A percentile compares a stretch with the other conserved stretches of the same genome.
phyloP scores from a whole-genome alignment of 768 basidiomycete genomes.

The Hydnomerulius pinastri region DNA sequence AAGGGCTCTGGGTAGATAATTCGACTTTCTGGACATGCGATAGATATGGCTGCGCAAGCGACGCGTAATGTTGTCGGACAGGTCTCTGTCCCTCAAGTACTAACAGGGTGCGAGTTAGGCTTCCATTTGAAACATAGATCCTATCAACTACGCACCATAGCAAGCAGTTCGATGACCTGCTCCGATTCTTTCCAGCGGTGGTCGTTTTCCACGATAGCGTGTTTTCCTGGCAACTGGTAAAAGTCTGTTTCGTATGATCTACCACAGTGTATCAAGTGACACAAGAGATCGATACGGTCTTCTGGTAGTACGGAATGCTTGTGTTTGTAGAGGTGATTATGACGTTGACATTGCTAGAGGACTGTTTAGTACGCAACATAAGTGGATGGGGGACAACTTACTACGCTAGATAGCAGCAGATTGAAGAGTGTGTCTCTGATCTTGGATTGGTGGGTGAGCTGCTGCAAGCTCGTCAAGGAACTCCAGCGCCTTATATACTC shows the following conservation, averaged over 20 bases:
- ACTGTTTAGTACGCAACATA: neutral
- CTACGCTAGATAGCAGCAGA: constrained; percentile 10
- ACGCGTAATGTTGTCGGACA: neutral
- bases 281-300: constrained; percentile 18
- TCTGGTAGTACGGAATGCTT: constrained; percentile 1
- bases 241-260: constrained; percentile 13
- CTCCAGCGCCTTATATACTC: constrained; percentile 12
- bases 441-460: constrained; percentile 14
- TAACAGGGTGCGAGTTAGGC: constrained; percentile 1
- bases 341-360: constrained; percentile 10
- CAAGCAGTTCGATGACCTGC: constrained; percentile 24
- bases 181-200: constrained; percentile 11
- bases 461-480: constrained; percentile 15
- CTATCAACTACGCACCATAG: constrained; percentile 19
- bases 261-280: constrained; percentile 21
- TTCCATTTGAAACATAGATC: no score
- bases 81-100: constrained; percentile 10
- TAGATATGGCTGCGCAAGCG: constrained; percentile 24
- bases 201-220: neutral
- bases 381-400: constrained; percentile 1
- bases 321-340: constrained; percentile 2
- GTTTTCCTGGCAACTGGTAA: constrained; percentile 5
- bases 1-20: constrained; percentile 22
- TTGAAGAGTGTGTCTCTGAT: constrained; percentile 15
- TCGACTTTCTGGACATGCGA: constrained; percentile 31